Conservation (phyloP, 2,329 filamentous ascomycete genomes). For the Verticillium zaregamsianum region DNA sequence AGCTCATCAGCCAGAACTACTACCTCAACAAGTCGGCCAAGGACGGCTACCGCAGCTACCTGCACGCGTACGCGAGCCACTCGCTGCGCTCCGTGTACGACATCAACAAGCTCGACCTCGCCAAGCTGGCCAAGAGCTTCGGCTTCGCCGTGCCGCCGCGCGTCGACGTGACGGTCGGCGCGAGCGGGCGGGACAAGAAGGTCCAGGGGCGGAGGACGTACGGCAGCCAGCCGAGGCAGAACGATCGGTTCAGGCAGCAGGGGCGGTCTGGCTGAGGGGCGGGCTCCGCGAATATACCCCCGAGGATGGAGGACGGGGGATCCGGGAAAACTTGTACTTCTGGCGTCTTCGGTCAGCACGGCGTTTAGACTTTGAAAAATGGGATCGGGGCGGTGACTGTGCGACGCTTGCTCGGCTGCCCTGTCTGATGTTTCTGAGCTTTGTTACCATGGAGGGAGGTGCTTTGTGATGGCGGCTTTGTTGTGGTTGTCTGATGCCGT, state of each 20-base stretch:
- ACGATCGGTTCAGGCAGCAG: slow-evolving; percentile 4
- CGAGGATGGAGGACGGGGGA: background rate
- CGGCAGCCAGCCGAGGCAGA: slow-evolving; percentile 72
- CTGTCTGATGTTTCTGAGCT: background rate
- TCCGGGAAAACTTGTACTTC: background rate
- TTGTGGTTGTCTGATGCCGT: background rate
- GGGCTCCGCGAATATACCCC: background rate
- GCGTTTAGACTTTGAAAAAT: background rate
- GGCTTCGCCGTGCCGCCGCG: slow-evolving; percentile 74
- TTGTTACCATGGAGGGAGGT: background rate
- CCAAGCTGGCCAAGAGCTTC: slow-evolving; percentile 80
- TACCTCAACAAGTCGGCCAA: slow-evolving; percentile 86
- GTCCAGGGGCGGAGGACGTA: slow-evolving; percentile 63
- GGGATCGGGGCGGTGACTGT: background rate
- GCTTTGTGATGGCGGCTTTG: background rate
- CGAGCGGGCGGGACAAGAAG: slow-evolving; percentile 74
- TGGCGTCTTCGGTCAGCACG: slow-evolving; percentile 2
- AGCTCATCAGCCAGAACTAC: slow-evolving; percentile 92
- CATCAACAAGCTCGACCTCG: slow-evolving; percentile 76
- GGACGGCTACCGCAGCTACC: slow-evolving; percentile 80
- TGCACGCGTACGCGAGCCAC: slow-evolving; percentile 89
- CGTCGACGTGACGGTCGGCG: slow-evolving; percentile 78
- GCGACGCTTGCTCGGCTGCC: background rate
- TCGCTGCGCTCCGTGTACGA: slow-evolving; percentile 60
- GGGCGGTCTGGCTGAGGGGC: background rate